Base-by-base conservation (phyloP, 2,329 filamentous ascomycete genomes). In the Apiospora saccharicola region DNA sequence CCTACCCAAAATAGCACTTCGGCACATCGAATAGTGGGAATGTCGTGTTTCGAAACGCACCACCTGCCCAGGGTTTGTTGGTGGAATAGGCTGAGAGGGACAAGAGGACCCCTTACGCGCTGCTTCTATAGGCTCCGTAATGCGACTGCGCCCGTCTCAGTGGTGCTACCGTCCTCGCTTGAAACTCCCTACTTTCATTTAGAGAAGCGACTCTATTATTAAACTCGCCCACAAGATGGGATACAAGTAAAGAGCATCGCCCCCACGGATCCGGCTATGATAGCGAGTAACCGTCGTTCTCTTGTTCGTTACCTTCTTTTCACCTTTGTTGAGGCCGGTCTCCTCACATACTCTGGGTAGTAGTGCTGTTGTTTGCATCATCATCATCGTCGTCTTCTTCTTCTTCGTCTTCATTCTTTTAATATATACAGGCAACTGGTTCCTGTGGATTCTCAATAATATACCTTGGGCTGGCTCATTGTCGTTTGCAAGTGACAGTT, bases 381-480 rank as follows among this genome's bases (percentile, higher is more conserved):
- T 30, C 26, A 30, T 30, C 4, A 30, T 30, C 22, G 13, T 13
- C 8, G 24, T 41, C 57, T 41, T 57, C 51, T n/a, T 57, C 14
- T 34, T 64, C 22, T n/a, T 13, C 8, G 24, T 41, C 57, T 41
- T 57, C 51, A 12, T 16, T 41, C 57, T 64, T 7, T 14, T 64
- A 37, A 64, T 64, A 4, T 12, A 24, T 7, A 64, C 57, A 34
- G 34, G 57, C 57, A 64, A 13, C 19, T n/a, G 57, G 57, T 34
- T n/a, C 57, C 57, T 34, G 57, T 64, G 13, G 34, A 41, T 64
- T 64, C 3, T 64, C 19, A 10, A 24, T n/a, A 41, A n/a, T 64
- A 41, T 64, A n/a, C 57, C n/a, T 64, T 64, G 57, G 57, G 57
- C 57, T 24, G 57, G 57, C 57, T 64, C 57, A 37, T 41, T 13